These are phyloP conservation scores for Cryptococcus deneoformans DNA, from an alignment of 1,284 basidiomycete genomes.

Conservation along the genomic window DNA sequence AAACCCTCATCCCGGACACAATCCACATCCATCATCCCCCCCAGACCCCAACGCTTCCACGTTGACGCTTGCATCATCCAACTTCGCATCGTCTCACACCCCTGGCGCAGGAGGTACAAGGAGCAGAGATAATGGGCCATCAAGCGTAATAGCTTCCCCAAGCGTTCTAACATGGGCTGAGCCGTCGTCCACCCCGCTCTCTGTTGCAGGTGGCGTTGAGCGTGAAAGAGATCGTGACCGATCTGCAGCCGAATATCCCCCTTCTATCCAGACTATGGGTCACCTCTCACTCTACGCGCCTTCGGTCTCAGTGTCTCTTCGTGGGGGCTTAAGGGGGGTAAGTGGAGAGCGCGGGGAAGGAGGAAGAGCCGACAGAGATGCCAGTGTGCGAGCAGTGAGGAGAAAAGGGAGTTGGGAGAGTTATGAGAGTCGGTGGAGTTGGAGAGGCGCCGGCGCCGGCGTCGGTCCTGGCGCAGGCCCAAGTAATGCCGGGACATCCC, in stretches of 20 bases:
- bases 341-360: slow-evolving; percentile 8
- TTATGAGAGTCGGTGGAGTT: slow-evolving; percentile 28
- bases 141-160: neutral
- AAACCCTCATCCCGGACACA: slow-evolving; percentile 87
- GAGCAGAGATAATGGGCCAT: neutral
- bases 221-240: neutral
- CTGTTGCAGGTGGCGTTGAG: neutral
- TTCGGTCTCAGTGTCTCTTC: slow-evolving; percentile 10
- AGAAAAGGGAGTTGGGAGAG: slow-evolving; percentile 35
- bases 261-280: neutral
- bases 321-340: neutral
- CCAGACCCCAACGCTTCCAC: slow-evolving; percentile 89
- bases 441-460: slow-evolving; percentile 4
- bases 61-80: slow-evolving; percentile 87
- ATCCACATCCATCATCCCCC: slow-evolving; percentile 84
- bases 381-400: slow-evolving; percentile 31
- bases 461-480: neutral
- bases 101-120: slow-evolving; percentile 16
- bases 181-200: neutral
- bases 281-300: slow-evolving; percentile 4
- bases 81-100: slow-evolving; percentile 66
- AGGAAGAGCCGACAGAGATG: slow-evolving; percentile 26
- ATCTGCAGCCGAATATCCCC: neutral
- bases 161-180: neutral
- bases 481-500: neutral